These are phyloP conservation scores for Bretschneidera sinensis DNA, from an alignment of 345 rosid species.

Conservation along the genomic window DNA sequence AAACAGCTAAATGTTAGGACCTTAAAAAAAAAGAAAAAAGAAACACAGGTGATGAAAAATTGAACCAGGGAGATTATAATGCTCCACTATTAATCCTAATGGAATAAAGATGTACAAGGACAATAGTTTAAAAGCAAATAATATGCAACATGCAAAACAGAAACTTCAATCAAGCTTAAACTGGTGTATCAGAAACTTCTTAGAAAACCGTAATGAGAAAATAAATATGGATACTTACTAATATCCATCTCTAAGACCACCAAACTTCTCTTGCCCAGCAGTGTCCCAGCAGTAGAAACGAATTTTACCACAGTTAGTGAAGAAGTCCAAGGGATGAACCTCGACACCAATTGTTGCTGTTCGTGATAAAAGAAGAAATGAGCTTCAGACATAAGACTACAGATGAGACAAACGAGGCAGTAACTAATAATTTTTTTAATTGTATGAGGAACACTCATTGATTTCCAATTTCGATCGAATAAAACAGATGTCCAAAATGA, in stretches of 20 bases:
- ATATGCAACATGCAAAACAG: neutral
- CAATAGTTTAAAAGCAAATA: too few relatives aligned
- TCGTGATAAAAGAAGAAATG: neutral
- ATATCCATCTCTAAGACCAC: constrained; percentile 79
- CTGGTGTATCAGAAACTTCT: neutral
- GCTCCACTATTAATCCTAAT: too few relatives aligned
- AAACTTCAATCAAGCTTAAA: neutral
- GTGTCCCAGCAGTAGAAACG: constrained; percentile 86
- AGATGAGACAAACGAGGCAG: too few relatives aligned
- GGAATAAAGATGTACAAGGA: neutral
- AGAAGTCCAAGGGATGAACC: constrained; percentile 78
- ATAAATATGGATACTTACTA: constrained; percentile 36
- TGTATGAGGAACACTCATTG: too few relatives aligned
- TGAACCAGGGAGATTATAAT: neutral
- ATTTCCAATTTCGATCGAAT: neutral
- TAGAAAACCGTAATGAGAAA: neutral
- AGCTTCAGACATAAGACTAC: neutral
- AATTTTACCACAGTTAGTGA: constrained; percentile 65
- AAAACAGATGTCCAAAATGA: neutral
- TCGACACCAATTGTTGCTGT: constrained; percentile 80
- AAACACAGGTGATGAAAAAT: too few relatives aligned
- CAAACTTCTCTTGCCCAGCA: constrained; percentile 79
- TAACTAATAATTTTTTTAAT: too few relatives aligned
- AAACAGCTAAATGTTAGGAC: too few relatives aligned
- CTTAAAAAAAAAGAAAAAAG: too few relatives aligned